Evolutionary conservation across 2,329 filamentous ascomycete genomes (phyloP).

Genomic region (Fusarium decemcellulare): DNA sequence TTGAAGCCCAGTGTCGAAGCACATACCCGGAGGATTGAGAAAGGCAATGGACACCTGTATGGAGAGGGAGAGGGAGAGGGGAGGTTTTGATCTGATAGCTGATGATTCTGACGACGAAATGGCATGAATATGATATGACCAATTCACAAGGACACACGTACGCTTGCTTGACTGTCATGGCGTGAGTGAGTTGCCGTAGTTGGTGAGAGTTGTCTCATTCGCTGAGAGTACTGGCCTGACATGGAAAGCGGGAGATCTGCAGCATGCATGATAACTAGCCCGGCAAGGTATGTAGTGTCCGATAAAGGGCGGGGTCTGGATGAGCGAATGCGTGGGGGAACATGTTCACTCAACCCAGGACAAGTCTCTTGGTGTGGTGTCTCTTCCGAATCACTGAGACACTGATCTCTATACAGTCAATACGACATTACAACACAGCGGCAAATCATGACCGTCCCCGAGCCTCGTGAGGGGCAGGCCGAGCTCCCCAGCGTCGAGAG

Average conservation of each 20-base stretch:
- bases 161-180: neutral
- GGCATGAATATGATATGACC: constrained; percentile 54
- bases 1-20: constrained; percentile 15
- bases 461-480: constrained; percentile 55
- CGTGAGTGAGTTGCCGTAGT: neutral
- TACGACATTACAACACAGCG: no score
- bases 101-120: constrained; percentile 51
- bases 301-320: no score
- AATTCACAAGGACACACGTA: constrained; percentile 36
- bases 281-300: neutral
- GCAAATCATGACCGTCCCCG: constrained; percentile 50
- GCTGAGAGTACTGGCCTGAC: no score
- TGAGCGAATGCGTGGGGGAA: no score
- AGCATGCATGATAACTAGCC: neutral
- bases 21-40: constrained; percentile 19
- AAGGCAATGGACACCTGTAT: constrained; percentile 15
- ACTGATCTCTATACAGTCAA: no score
- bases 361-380: no score
- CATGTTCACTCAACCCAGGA: no score
- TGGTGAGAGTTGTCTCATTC: neutral
- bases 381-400: no score
- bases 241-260: neutral
- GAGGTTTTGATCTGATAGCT: constrained; percentile 44
- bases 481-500: constrained; percentile 73
- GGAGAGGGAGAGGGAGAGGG: constrained; percentile 10